Conservation (phyloP, 2,329 filamentous ascomycete species). For the Juglanconis sp. region DNA sequence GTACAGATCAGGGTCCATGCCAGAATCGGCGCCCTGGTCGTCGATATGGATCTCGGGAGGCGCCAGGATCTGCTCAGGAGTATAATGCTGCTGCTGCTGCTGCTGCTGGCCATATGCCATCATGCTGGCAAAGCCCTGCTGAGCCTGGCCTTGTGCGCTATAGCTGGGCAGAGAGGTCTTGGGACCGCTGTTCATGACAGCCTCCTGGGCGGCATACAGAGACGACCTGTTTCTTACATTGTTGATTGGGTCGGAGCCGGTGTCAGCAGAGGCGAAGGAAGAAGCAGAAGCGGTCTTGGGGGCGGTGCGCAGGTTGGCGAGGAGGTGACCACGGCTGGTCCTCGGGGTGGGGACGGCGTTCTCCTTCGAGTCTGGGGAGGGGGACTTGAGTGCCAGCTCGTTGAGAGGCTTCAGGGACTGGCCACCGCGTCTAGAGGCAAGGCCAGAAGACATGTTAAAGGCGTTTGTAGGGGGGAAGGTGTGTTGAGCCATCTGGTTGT, state of each 20-base stretch:
- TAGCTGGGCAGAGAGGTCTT: constrained; percentile 57
- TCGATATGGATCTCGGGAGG: constrained; percentile 77
- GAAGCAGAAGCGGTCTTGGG: constrained; percentile 79
- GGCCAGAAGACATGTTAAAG: constrained; percentile 72
- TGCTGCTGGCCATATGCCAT: constrained; percentile 13
- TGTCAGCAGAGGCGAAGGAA: constrained; percentile 52
- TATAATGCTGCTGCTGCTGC: constrained; percentile 49
- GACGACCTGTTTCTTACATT: constrained; percentile 41
- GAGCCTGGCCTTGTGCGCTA: constrained; percentile 26
- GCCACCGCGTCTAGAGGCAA: constrained; percentile 80
- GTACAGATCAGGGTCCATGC: constrained; percentile 82
- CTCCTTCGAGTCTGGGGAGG: constrained; percentile 59
- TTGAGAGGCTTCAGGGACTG: constrained; percentile 87
- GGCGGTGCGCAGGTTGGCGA: constrained; percentile 88
- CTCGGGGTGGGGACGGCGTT: constrained; percentile 76
- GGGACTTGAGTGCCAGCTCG: constrained; percentile 68
- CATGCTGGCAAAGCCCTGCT: constrained; percentile 29
- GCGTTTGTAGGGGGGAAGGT: constrained; percentile 68
- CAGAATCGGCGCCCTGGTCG: constrained; percentile 59
- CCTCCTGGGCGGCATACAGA: constrained; percentile 43
- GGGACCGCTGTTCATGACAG: constrained; percentile 43
- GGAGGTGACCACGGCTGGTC: constrained; percentile 89
- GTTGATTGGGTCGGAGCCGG: constrained; percentile 31
- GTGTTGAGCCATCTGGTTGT: constrained; percentile 89
- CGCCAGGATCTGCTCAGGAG: constrained; percentile 82